These are phyloP conservation scores for Kuraishia capsulata DNA, from an alignment of 805 yeast species.

Conservation along the genomic window DNA sequence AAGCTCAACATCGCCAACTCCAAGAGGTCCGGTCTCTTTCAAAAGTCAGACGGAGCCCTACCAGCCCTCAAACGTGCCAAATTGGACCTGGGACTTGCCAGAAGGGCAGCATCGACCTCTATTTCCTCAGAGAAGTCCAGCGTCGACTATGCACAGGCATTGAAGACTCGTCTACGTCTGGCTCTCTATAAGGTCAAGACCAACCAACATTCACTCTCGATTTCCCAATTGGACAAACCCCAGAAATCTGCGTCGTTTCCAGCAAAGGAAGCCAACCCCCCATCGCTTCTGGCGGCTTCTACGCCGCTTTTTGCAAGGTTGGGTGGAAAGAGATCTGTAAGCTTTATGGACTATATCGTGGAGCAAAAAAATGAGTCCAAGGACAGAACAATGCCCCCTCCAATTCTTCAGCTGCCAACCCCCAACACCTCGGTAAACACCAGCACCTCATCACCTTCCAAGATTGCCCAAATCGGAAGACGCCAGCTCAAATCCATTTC, in stretches of 20 bases:
- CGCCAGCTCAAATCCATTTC: background rate
- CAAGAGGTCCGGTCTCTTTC: no score
- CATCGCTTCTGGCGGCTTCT: slow-evolving; percentile 1
- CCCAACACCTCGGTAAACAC: background rate
- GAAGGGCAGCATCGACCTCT: background rate
- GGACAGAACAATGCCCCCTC: background rate
- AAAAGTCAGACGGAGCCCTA: no score
- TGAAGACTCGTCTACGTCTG: slow-evolving; percentile 37
- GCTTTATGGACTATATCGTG: slow-evolving; percentile 1
- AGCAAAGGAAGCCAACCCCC: background rate
- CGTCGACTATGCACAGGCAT: slow-evolving; percentile 25
- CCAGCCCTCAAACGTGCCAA: no score
- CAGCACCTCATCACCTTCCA: slow-evolving; percentile 8
- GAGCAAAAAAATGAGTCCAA: background rate
- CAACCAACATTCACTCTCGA: slow-evolving; percentile 29
- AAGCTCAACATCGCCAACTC: no score
- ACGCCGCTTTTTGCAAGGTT: background rate
- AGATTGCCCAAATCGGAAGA: slow-evolving; percentile 1
- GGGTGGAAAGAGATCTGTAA: background rate
- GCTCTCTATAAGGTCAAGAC: slow-evolving; percentile 46
- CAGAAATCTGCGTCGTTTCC: background rate
- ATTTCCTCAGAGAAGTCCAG: no score
- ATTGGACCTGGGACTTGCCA: background rate
- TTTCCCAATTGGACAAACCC: slow-evolving; percentile 16
- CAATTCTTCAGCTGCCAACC: slow-evolving; percentile 5